Evolutionary conservation across 2,329 filamentous ascomycete genomes (phyloP).

Genomic region (Arthrinium puccinioides): DNA sequence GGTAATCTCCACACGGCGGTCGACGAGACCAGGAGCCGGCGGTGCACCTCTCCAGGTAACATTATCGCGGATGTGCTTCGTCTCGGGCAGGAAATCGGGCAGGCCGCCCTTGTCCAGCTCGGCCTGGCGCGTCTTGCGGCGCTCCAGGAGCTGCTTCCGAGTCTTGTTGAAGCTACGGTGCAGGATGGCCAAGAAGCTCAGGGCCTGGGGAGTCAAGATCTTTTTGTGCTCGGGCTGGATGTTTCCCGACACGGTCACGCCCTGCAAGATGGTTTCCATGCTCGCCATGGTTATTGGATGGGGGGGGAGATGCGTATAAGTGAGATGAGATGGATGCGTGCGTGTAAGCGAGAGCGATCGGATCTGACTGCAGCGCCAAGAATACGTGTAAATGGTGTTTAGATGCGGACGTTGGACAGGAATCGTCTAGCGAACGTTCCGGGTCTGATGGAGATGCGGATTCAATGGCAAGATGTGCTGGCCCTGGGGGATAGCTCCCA

Average conservation of each 20-base stretch:
- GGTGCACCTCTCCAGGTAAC: constrained; percentile 87
- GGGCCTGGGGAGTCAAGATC: constrained; percentile 85
- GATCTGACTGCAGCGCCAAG: too few relatives aligned
- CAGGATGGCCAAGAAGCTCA: constrained; percentile 86
- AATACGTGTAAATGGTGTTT: too few relatives aligned
- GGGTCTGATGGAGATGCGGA: too few relatives aligned
- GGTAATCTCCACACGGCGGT: constrained; percentile 94
- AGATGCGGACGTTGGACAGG: too few relatives aligned
- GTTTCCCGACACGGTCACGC: constrained; percentile 77
- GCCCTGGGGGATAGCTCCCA: too few relatives aligned
- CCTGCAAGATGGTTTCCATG: constrained; percentile 73
- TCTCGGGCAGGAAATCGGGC: constrained; percentile 93
- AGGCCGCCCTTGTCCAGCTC: constrained; percentile 86
- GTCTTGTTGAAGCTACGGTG: constrained; percentile 91
- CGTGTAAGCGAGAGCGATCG: background rate
- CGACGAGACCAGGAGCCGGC: constrained; percentile 85
- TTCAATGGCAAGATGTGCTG: too few relatives aligned
- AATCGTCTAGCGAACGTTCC: too few relatives aligned
- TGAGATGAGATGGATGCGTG: background rate
- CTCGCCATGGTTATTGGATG: constrained; percentile 47
- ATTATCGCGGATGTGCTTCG: constrained; percentile 89
- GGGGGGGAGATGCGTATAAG: background rate
- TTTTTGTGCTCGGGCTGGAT: constrained; percentile 75
- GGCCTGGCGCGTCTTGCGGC: constrained; percentile 77
- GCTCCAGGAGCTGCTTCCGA: constrained; percentile 82